Conservation (phyloP, 2,329 filamentous ascomycete species). For the Pseudonectria foliicola region DNA sequence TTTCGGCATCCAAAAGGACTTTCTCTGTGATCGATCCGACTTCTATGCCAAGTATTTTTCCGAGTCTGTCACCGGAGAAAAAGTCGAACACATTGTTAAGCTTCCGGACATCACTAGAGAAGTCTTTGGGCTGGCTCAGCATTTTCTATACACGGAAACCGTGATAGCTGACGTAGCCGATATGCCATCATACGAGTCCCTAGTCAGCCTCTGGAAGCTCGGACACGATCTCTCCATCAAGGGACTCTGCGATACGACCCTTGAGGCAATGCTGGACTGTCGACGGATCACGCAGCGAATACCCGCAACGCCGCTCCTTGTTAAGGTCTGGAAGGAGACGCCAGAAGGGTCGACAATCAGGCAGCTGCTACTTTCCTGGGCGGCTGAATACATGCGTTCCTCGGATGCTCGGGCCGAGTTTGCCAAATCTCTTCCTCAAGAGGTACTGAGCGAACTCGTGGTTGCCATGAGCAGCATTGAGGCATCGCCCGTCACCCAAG, state of each 20-base stretch:
- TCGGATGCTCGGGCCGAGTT: slow-evolving; percentile 51
- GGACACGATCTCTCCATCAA: slow-evolving; percentile 44
- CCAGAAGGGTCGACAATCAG: slow-evolving; percentile 54
- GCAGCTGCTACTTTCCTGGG: slow-evolving; percentile 52
- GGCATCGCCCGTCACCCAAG: slow-evolving; percentile 26
- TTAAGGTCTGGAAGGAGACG: slow-evolving; percentile 56
- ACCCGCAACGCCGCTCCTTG: slow-evolving; percentile 50
- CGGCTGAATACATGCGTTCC: slow-evolving; percentile 55
- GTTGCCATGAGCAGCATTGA: slow-evolving; percentile 54
- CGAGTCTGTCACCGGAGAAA: slow-evolving; percentile 25
- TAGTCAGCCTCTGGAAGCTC: slow-evolving; percentile 51
- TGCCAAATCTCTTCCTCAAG: slow-evolving; percentile 53
- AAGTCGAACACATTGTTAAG: slow-evolving; percentile 43
- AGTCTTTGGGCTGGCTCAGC: slow-evolving; percentile 49
- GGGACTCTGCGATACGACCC: slow-evolving; percentile 48
- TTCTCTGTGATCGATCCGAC: slow-evolving; percentile 44
- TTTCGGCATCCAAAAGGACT: slow-evolving; percentile 53
- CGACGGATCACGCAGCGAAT: slow-evolving; percentile 46
- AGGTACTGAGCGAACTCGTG: slow-evolving; percentile 56
- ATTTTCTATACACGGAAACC: slow-evolving; percentile 45
- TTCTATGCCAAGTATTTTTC: slow-evolving; percentile 42
- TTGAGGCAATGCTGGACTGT: slow-evolving; percentile 52
- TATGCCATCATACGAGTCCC: slow-evolving; percentile 45
- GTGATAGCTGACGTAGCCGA: slow-evolving; percentile 36
- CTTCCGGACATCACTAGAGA: slow-evolving; percentile 41